phyloP scores from a whole-genome alignment of 2,329 filamentous ascomycete genomes.

The Claviceps purpurea region DNA sequence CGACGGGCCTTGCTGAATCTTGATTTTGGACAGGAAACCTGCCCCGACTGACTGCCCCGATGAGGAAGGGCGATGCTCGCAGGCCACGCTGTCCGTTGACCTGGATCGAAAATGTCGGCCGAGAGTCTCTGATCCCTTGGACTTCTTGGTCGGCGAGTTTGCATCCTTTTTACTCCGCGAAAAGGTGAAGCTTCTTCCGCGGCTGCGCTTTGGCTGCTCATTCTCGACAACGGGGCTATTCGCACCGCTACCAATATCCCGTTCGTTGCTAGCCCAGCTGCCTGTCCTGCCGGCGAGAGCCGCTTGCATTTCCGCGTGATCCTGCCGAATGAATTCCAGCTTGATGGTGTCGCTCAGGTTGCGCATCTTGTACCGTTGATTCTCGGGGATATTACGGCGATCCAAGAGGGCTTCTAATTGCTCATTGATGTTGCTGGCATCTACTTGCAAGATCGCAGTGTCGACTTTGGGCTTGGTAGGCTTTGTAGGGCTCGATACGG shows the following conservation, averaged over 20 bases:
- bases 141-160: conserved; percentile 59
- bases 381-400: conserved; percentile 82
- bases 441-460: conserved; percentile 36
- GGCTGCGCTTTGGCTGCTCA: conserved; percentile 36
- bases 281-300: conserved; percentile 28
- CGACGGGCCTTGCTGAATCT: conserved; percentile 58
- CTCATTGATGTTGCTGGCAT: conserved; percentile 40
- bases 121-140: conserved; percentile 45
- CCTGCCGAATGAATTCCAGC: conserved; percentile 85
- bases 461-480: conserved; percentile 18
- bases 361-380: conserved; percentile 90
- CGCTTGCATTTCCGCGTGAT: conserved; percentile 57
- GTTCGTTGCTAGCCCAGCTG: conserved; percentile 23
- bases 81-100: conserved; percentile 56
- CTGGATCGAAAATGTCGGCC: conserved; percentile 56
- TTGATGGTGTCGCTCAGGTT: conserved; percentile 82
- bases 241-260: conserved; percentile 13
- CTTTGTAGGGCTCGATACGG: conserved; percentile 16
- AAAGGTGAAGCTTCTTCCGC: conserved; percentile 57
- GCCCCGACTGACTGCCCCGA: conserved; percentile 39
- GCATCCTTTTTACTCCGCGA: conserved; percentile 51
- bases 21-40: conserved; percentile 52
- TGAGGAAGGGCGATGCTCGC: conserved; percentile 39
- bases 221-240: conserved; percentile 28
- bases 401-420: conserved; percentile 57